These are phyloP conservation scores for Candida sojae DNA, from an alignment of 1,139 yeast species.

Conservation along the genomic window DNA sequence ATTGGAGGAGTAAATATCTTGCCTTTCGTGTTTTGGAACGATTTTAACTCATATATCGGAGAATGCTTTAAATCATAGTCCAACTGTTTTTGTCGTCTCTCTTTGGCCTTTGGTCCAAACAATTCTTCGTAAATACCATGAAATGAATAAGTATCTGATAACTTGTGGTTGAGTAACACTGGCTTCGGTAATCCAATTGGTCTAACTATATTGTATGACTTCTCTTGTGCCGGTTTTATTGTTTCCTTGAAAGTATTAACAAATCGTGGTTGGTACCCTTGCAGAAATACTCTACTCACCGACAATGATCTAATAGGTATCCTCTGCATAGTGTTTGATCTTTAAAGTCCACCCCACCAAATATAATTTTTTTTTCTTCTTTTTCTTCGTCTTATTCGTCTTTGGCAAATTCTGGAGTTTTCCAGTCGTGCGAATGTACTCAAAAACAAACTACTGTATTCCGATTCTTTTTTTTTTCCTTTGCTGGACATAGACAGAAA, in stretches of 20 bases:
- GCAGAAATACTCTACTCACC: neutral
- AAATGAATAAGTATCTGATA: conserved; percentile 21
- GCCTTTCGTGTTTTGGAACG: conserved; percentile 79
- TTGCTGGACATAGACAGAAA: neutral
- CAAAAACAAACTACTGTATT: neutral
- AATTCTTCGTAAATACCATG: conserved; percentile 25
- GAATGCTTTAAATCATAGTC: conserved; percentile 82
- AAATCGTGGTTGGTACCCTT: conserved; percentile 24
- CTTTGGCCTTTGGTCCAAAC: conserved; percentile 45
- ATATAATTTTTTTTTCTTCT: neutral
- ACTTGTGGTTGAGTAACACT: conserved; percentile 27
- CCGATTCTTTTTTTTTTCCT: neutral
- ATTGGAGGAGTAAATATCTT: conserved; percentile 81
- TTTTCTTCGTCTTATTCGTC: neutral
- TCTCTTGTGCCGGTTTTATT: conserved; percentile 29
- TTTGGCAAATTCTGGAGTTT: neutral
- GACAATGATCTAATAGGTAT: conserved; percentile 4
- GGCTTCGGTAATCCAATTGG: conserved; percentile 46
- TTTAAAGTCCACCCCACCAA: too few relatives aligned
- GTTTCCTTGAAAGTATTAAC: conserved; percentile 29
- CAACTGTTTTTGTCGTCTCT: conserved; percentile 54
- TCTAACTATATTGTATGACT: conserved; percentile 29
- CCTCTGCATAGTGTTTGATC: neutral
- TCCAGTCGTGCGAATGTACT: conserved; percentile 1
- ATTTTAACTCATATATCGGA: conserved; percentile 82